Percentiles rank a stretch among this genome's conserved stretches.
Evolutionary conservation across 257 asterid genomes (phyloP).

Genomic region (Solanum piurae): DNA sequence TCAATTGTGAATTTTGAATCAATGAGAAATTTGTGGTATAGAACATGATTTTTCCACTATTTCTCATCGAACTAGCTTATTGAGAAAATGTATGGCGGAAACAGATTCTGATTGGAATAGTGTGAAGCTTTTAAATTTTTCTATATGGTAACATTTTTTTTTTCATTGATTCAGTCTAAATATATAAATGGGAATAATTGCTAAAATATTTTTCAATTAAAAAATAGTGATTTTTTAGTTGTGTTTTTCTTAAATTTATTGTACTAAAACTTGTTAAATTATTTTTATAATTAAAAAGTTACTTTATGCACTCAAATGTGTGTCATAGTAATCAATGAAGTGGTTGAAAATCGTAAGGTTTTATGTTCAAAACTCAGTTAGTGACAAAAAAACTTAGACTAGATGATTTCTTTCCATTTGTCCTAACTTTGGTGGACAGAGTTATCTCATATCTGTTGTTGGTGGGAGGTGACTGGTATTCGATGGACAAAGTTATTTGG

Average conservation of each 20-base stretch:
- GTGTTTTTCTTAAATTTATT: background rate
- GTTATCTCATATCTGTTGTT: fast-evolving
- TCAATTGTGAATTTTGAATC: background rate
- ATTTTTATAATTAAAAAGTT: too few species aligned
- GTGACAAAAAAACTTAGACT: background rate
- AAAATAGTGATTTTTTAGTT: background rate
- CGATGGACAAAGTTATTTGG: too few species aligned
- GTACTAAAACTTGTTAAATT: too few species aligned
- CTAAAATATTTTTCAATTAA: background rate
- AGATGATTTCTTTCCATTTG: too few species aligned
- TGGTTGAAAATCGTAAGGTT: too few species aligned
- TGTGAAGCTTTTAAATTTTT: background rate
- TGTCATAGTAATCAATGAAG: background rate
- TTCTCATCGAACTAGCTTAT: background rate
- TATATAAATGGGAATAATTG: background rate
- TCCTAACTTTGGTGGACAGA: too few species aligned
- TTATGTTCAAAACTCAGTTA: too few species aligned
- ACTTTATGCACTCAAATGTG: too few species aligned
- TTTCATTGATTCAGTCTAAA: background rate
- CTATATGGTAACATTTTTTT: too few species aligned
- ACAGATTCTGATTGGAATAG: background rate
- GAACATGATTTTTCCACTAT: background rate
- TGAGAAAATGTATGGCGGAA: background rate
- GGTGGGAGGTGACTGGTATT: background rate
- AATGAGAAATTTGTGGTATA: background rate